Evolutionary conservation across 164 flowering plant genomes (phyloP).

Genomic region (Sedum album): DNA sequence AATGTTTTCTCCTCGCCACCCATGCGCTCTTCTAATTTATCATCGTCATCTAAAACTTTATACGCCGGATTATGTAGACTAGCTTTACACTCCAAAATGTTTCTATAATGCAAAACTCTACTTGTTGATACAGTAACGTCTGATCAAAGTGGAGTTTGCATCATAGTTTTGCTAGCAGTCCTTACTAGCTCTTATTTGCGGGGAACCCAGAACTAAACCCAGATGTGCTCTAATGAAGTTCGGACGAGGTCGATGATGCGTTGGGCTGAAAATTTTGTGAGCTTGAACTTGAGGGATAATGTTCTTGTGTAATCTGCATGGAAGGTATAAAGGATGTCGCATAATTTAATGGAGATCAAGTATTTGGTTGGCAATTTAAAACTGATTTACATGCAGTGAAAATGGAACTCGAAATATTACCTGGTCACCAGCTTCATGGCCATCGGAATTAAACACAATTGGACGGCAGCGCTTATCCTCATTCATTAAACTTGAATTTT

Average conservation of each 20-base stretch:
- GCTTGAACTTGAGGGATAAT: conserved; percentile 22
- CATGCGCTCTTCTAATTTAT: not conserved
- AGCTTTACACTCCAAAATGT: conserved; percentile 8
- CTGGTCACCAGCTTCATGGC: conserved; percentile 54
- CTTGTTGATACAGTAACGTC: conserved; percentile 11
- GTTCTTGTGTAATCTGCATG: conserved; percentile 21
- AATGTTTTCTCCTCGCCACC: not conserved
- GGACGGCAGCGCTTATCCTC: conserved; percentile 99
- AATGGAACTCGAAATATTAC: conserved; percentile 22
- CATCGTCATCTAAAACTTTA: not conserved
- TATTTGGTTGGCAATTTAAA: not conserved
- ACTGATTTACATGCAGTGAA: not conserved
- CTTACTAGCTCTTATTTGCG: conserved; percentile 10
- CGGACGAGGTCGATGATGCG: conserved; percentile 11
- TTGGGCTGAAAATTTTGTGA: conserved; percentile 16
- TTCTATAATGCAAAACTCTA: conserved; percentile 1
- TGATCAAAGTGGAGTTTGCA: conserved; percentile 10
- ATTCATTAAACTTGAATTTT: conserved; percentile 97
- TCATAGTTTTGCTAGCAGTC: conserved; percentile 14
- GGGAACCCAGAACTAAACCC: not conserved
- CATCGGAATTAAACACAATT: conserved; percentile 72
- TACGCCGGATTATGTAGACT: not conserved
- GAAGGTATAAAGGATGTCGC: not conserved
- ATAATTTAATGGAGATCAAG: not conserved
- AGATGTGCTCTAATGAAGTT: not conserved